These are phyloP conservation scores for Lecanicillium sp. DNA, from an alignment of 2,329 filamentous ascomycete genomes.

Conservation along the genomic window DNA sequence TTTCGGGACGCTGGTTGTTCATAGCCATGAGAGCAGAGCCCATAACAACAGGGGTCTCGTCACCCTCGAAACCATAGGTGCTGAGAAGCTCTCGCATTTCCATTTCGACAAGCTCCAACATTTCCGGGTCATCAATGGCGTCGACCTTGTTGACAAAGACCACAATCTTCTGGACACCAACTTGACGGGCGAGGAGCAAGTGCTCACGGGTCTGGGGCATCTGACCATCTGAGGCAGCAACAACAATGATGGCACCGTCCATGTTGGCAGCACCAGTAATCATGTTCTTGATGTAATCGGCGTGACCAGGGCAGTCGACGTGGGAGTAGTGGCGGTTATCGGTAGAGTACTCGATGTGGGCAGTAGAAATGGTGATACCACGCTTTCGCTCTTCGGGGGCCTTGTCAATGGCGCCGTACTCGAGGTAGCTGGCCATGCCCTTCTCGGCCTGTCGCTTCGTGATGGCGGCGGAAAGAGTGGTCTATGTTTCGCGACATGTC, in stretches of 20 bases:
- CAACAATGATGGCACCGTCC: constrained; percentile 98
- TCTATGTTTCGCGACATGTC: constrained; percentile 43
- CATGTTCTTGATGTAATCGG: constrained; percentile 99
- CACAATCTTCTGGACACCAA: constrained; percentile 95
- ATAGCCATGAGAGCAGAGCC: constrained; percentile 93
- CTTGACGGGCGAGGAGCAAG: constrained; percentile 92
- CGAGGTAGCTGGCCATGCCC: constrained; percentile 87
- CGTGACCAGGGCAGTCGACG: constrained; percentile 99
- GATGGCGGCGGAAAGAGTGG: constrained; percentile 95
- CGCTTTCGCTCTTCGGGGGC: constrained; percentile 98
- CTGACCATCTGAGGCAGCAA: constrained; percentile 95
- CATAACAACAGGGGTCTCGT: constrained; percentile 94
- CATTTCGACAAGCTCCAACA: constrained; percentile 99
- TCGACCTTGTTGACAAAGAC: constrained; percentile 99
- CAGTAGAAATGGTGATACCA: constrained; percentile 98
- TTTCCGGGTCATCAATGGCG: constrained; percentile 93
- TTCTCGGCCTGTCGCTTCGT: constrained; percentile 97
- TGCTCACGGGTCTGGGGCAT: constrained; percentile 99
- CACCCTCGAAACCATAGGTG: constrained; percentile 94
- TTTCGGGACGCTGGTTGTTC: constrained; percentile 77
- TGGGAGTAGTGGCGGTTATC: constrained; percentile 95
- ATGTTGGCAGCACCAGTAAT: constrained; percentile 99
- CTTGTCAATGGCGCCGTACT: constrained; percentile 98
- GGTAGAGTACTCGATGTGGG: constrained; percentile 97
- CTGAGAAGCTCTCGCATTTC: constrained; percentile 97